Conservation (phyloP, 2,329 filamentous ascomycete genomes). For the Geosmithia putterillii region DNA sequence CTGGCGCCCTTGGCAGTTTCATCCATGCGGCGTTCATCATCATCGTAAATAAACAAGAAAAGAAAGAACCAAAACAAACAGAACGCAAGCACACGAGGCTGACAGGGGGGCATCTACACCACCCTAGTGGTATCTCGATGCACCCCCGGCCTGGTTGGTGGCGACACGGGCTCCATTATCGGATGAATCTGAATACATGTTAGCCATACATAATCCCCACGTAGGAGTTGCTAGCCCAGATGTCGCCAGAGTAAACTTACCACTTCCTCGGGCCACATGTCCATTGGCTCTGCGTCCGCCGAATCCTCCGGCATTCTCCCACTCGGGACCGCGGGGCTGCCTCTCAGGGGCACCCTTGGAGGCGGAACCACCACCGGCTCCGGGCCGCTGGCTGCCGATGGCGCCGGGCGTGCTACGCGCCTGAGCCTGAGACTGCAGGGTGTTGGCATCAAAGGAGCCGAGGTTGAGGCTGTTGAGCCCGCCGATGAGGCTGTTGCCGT, state of each 20-base stretch:
- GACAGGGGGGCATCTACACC: background rate
- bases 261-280: constrained; percentile 49
- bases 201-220: background rate
- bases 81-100: background rate
- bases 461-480: constrained; percentile 38
- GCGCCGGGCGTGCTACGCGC: constrained; percentile 41
- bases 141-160: constrained; percentile 17
- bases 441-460: constrained; percentile 35
- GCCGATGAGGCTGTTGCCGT: constrained; percentile 29
- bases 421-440: constrained; percentile 15
- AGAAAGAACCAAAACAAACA: background rate
- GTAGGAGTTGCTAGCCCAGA: background rate
- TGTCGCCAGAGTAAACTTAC: constrained; percentile 23
- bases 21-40: background rate
- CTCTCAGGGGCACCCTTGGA: constrained; percentile 41
- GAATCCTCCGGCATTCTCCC: constrained; percentile 44
- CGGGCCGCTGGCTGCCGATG: constrained; percentile 53
- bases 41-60: background rate
- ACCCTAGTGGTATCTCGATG: constrained; percentile 22
- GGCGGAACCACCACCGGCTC: constrained; percentile 28
- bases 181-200: constrained; percentile 23
- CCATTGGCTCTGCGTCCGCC: constrained; percentile 44
- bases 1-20: background rate
- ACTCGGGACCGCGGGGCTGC: constrained; percentile 52
- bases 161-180: constrained; percentile 27